These are phyloP conservation scores for Euphorbia lathyris DNA, from an alignment of 345 rosid species.

Conservation along the genomic window DNA sequence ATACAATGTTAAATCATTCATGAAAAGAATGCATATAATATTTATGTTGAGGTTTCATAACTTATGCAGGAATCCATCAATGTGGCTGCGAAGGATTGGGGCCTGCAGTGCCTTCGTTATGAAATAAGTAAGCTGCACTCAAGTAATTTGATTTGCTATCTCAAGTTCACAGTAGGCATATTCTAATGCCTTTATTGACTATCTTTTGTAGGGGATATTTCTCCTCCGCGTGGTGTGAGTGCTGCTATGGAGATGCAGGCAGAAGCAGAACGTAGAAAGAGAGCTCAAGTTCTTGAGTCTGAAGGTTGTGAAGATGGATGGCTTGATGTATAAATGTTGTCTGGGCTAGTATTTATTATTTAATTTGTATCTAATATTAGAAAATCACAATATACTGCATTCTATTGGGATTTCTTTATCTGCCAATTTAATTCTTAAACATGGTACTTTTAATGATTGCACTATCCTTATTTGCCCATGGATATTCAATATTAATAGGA, in stretches of 20 bases:
- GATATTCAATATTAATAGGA: constrained; percentile 34
- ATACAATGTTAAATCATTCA: neutral
- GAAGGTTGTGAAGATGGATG: constrained; percentile 41
- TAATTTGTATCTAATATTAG: neutral
- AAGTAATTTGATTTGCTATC: neutral
- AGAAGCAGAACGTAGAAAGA: constrained; percentile 93
- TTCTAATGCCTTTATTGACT: neutral
- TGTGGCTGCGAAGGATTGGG: constrained; percentile 91
- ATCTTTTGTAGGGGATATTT: constrained; percentile 76
- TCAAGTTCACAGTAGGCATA: neutral
- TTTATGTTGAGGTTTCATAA: constrained; percentile 9
- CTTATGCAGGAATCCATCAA: constrained; percentile 75
- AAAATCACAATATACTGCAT: neutral
- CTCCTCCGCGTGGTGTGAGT: constrained; percentile 89
- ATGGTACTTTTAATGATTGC: neutral
- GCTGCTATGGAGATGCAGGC: constrained; percentile 99
- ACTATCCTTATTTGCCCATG: constrained; percentile 7
- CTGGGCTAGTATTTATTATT: neutral
- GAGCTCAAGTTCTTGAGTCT: constrained; percentile 92
- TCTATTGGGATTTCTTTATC: neutral
- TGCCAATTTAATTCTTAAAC: constrained; percentile 1
- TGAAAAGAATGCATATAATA: neutral
- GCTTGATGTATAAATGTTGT: neutral
- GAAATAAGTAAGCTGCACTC: constrained; percentile 67
- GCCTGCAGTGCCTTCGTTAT: constrained; percentile 89